Evolutionary conservation across 305 asterid species (phyloP).

Genomic region (Fraxinus albicans): DNA sequence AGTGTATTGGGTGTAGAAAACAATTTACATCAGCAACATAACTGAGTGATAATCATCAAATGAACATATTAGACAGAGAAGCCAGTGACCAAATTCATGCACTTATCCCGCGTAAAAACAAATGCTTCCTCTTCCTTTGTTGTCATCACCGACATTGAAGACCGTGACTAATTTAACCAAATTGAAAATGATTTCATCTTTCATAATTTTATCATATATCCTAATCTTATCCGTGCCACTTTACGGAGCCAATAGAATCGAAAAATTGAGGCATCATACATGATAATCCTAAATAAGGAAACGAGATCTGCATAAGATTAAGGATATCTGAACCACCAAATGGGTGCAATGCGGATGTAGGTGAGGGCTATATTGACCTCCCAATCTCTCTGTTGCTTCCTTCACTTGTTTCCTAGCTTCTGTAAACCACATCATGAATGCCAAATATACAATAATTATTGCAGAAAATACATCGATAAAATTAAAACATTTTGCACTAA

Average conservation of each 20-base stretch:
- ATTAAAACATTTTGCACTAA: neutral
- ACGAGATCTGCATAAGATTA: slow-evolving; percentile 8
- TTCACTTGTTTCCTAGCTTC: slow-evolving; percentile 95
- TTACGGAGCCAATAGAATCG: neutral
- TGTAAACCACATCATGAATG: slow-evolving; percentile 29
- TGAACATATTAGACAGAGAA: neutral
- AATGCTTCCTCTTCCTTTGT: neutral
- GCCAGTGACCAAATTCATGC: neutral
- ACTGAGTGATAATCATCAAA: neutral
- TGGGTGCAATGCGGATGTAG: slow-evolving; percentile 94
- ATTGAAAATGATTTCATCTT: neutral
- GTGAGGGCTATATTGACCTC: slow-evolving; percentile 92
- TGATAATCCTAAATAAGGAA: neutral
- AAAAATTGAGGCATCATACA: neutral
- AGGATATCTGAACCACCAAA: slow-evolving; percentile 99
- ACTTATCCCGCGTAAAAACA: neutral
- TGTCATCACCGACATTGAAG: neutral
- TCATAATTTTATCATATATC: neutral
- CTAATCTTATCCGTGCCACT: neutral
- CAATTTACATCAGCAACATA: neutral
- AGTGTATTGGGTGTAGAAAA: neutral
- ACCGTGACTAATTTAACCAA: neutral
- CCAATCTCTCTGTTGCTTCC: slow-evolving; percentile 91
- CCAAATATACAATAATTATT: neutral
- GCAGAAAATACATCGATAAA: neutral